A percentile compares a stretch with the other conserved stretches of the same genome.
Evolutionary conservation across 1,284 basidiomycete species (phyloP).

Genomic region (Somion occarium): DNA sequence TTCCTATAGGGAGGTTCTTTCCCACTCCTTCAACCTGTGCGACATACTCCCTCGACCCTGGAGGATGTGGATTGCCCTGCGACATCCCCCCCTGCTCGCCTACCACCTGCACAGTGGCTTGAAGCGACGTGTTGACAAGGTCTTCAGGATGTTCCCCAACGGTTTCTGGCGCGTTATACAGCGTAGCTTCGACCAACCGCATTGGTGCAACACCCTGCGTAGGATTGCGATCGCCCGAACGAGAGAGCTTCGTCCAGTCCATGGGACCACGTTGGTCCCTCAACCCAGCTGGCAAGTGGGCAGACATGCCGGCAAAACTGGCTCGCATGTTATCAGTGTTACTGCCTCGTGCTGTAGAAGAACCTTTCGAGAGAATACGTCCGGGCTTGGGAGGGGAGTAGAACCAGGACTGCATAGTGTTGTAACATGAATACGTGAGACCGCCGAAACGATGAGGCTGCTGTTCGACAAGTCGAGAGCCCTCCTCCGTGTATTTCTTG

Average conservation of each 20-base stretch:
- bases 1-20: too few species aligned
- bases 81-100: conserved; percentile 11
- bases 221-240: conserved; percentile 4
- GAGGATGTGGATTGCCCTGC: conserved; percentile 20
- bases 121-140: conserved; percentile 10
- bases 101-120: conserved; percentile 13
- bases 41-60: conserved; percentile 33
- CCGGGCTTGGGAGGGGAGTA: conserved; percentile 51
- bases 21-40: conserved; percentile 12
- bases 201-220: conserved; percentile 17
- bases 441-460: conserved; percentile 62
- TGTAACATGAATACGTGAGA: conserved; percentile 51
- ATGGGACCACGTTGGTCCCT: neutral
- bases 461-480: conserved; percentile 47
- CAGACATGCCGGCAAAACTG: conserved; percentile 27
- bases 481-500: conserved; percentile 18
- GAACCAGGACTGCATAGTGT: conserved; percentile 48
- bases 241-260: conserved; percentile 14
- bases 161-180: conserved; percentile 26
- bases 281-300: conserved; percentile 9
- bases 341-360: neutral
- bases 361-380: conserved; percentile 39
- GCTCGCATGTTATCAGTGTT: conserved; percentile 13
- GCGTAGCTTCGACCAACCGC: conserved; percentile 21
- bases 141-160: conserved; percentile 20